Conservation (phyloP, 352 stramenopile genomes). For the Phytophthora macrochlamydospora region DNA sequence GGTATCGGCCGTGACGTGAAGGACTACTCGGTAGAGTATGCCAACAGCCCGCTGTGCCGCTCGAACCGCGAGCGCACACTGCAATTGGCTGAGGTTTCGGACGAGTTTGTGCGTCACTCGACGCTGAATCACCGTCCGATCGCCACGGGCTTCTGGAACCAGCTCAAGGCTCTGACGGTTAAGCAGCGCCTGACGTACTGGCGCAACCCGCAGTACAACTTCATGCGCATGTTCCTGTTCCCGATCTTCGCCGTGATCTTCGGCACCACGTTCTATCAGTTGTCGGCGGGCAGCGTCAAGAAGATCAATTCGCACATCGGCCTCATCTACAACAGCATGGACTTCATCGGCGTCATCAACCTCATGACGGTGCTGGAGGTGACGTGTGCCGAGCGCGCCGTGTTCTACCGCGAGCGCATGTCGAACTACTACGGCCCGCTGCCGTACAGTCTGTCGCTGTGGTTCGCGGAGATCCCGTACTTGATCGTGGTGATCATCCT, state of each 20-base stretch:
- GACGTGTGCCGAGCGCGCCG: constrained; percentile 30
- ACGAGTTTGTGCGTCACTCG: constrained; percentile 45
- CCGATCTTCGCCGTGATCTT: constrained; percentile 52
- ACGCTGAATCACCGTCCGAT: constrained; percentile 53
- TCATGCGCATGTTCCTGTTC: constrained; percentile 45
- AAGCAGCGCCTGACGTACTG: constrained; percentile 45
- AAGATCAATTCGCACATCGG: constrained; percentile 49
- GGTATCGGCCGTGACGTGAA: constrained; percentile 71
- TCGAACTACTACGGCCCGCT: constrained; percentile 66
- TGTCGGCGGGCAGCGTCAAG: constrained; percentile 18
- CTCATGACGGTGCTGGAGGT: constrained; percentile 48
- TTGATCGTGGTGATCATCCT: constrained; percentile 36
- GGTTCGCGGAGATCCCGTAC: constrained; percentile 55
- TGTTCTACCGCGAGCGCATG: constrained; percentile 52
- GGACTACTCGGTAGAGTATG: constrained; percentile 57
- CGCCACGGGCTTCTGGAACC: constrained; percentile 47
- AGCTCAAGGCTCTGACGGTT: constrained; percentile 26
- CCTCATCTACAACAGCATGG: constrained; percentile 58
- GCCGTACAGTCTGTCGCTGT: constrained; percentile 58
- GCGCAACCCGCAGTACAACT: constrained; percentile 48
- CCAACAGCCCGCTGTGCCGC: constrained; percentile 41
- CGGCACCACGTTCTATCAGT: constrained; percentile 52
- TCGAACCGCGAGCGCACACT: constrained; percentile 40
- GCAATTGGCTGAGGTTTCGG: constrained; percentile 22
- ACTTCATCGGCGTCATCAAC: constrained; percentile 52